A percentile compares a stretch with the other conserved stretches of the same genome.
Conservation (phyloP, 2,329 filamentous ascomycete genomes). For the Chaetomium globosum region DNA sequence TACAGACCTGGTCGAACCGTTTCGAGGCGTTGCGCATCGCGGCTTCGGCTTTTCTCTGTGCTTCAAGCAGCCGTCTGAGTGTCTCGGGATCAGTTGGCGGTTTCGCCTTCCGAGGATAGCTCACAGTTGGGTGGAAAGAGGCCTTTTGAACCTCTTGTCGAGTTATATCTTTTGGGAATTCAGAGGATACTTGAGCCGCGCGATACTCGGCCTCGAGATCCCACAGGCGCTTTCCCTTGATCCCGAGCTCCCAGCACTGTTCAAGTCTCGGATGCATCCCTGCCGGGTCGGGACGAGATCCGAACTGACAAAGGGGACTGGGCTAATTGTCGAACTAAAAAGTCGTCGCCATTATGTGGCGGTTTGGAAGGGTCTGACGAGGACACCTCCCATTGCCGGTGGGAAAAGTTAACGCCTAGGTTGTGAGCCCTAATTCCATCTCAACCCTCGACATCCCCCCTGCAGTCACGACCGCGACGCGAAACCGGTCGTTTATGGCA, state of each 20-base stretch:
- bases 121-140: background rate
- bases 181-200: background rate
- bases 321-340: background rate
- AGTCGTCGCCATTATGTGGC: background rate
- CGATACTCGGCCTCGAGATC: conserved; percentile 11
- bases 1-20: conserved; percentile 3
- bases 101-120: background rate
- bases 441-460: background rate
- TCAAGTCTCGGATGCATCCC: conserved; percentile 16
- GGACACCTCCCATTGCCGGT: background rate
- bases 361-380: background rate
- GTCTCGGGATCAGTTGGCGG: background rate
- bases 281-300: background rate
- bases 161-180: background rate
- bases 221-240: conserved; percentile 1
- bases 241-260: conserved; percentile 12
- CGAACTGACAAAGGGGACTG: background rate
- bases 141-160: background rate
- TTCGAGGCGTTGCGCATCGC: background rate
- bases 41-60: background rate
- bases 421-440: background rate
- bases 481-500: background rate
- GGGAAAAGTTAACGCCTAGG: background rate
- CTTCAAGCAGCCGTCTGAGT: background rate
- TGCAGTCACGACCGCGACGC: background rate